Evolutionary conservation across 2,329 filamentous ascomycete genomes (phyloP).

Genomic region (Cytospora leucostoma): DNA sequence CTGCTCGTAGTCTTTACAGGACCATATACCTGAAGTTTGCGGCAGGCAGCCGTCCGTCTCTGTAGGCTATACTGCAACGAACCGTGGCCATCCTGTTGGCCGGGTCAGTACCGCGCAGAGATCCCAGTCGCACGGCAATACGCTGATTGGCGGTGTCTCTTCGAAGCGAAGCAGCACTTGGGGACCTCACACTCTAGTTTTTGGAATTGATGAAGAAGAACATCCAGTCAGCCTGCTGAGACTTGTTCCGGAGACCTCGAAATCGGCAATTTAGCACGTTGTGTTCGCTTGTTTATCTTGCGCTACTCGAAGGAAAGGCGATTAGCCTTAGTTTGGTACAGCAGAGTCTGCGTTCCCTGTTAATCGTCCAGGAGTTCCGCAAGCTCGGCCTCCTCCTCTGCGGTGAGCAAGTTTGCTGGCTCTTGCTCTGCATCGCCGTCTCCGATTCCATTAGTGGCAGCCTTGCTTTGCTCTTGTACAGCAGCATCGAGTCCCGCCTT

Average conservation of each 20-base stretch:
- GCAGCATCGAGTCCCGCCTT: conserved; percentile 57
- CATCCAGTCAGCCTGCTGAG: neutral
- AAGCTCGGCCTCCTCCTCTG: conserved; percentile 87
- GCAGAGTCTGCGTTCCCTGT: conserved; percentile 32
- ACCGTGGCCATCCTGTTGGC: neutral
- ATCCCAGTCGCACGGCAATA: conserved; percentile 1
- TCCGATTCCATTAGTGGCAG: conserved; percentile 52
- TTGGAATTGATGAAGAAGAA: neutral
- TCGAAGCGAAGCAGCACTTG: neutral
- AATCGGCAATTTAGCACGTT: neutral
- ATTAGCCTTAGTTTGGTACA: neutral
- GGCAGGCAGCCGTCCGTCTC: neutral
- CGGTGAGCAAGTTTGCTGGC: conserved; percentile 63
- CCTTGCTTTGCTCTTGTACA: conserved; percentile 52
- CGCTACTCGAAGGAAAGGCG: neutral
- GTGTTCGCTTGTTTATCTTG: no score
- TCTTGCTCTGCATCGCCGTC: conserved; percentile 48
- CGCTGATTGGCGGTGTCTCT: neutral
- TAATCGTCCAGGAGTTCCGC: conserved; percentile 87
- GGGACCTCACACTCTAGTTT: neutral
- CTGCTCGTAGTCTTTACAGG: neutral
- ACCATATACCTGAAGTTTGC: neutral
- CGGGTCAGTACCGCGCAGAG: neutral
- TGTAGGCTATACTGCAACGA: neutral
- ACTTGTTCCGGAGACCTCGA: neutral